Evolutionary conservation across 2,329 filamentous ascomycete genomes (phyloP).

Genomic region (Balansia obtecta): DNA sequence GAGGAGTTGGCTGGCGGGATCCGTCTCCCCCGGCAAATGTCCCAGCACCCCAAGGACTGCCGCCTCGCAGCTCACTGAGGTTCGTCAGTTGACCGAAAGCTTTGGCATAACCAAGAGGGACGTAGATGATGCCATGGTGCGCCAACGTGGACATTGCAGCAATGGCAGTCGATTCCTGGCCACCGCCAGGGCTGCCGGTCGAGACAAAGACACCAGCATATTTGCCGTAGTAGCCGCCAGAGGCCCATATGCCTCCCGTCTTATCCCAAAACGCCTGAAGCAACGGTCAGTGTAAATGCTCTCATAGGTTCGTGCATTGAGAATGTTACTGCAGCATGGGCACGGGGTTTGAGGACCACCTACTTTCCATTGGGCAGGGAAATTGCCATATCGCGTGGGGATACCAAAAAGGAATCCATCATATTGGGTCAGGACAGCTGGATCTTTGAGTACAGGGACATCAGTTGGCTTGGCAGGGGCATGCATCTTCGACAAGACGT

Average conservation of each 20-base stretch:
- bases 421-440: conserved; percentile 54
- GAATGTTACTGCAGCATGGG: neutral
- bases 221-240: conserved; percentile 73
- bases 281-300: conserved; percentile 1
- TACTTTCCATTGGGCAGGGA: conserved; percentile 86
- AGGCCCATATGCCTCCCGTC: conserved; percentile 73
- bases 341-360: conserved; percentile 3
- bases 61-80: conserved; percentile 71
- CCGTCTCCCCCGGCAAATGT: conserved; percentile 74
- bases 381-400: conserved; percentile 93
- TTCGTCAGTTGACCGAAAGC: conserved; percentile 59
- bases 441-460: conserved; percentile 50
- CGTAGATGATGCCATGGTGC: conserved; percentile 92
- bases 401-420: conserved; percentile 89
- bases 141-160: conserved; percentile 71
- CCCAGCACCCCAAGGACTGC: conserved; percentile 84
- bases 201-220: conserved; percentile 84
- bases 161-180: conserved; percentile 82
- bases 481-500: conserved; percentile 83
- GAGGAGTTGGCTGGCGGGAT: conserved; percentile 62
- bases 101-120: conserved; percentile 87
- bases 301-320: no score
- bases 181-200: conserved; percentile 73
- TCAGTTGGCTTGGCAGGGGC: conserved; percentile 63
- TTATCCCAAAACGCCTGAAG: conserved; percentile 66